Evolutionary conservation across 2,329 filamentous ascomycete species (phyloP).

Genomic region (Amesomyces nigricolor): DNA sequence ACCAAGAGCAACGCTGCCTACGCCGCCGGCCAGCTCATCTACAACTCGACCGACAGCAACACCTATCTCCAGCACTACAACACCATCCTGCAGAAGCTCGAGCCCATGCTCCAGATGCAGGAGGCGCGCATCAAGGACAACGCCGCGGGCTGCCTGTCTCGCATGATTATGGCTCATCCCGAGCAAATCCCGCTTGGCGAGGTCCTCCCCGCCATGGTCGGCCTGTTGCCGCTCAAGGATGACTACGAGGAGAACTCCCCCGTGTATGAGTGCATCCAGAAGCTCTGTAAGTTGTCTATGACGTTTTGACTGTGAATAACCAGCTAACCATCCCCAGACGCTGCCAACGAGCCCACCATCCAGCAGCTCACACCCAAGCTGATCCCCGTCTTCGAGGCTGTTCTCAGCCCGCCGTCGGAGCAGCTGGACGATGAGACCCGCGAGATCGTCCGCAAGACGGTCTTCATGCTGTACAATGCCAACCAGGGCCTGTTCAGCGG

Average conservation of each 20-base stretch:
- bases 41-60: constrained; percentile 69
- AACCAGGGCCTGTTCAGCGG: constrained; percentile 31
- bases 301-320: background rate
- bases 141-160: constrained; percentile 80
- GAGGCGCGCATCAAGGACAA: constrained; percentile 87
- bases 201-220: constrained; percentile 74
- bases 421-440: constrained; percentile 71
- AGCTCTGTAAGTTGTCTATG: constrained; percentile 53
- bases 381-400: constrained; percentile 65
- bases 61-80: constrained; percentile 71
- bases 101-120: constrained; percentile 72
- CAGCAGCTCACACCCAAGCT: constrained; percentile 65
- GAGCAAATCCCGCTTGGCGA: constrained; percentile 73
- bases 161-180: constrained; percentile 89
- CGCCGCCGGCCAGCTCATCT: constrained; percentile 76
- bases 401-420: constrained; percentile 64
- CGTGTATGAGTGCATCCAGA: constrained; percentile 83
- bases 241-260: constrained; percentile 97
- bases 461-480: constrained; percentile 40
- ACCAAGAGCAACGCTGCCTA: constrained; percentile 95
- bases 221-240: constrained; percentile 78
- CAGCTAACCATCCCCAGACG: constrained; percentile 41
- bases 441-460: constrained; percentile 58
- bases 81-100: constrained; percentile 76
- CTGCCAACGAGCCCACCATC: constrained; percentile 62